These are phyloP conservation scores for Chrysanthemum seticuspe DNA, from an alignment of 129 eudicot genomes.

Conservation along the genomic window DNA sequence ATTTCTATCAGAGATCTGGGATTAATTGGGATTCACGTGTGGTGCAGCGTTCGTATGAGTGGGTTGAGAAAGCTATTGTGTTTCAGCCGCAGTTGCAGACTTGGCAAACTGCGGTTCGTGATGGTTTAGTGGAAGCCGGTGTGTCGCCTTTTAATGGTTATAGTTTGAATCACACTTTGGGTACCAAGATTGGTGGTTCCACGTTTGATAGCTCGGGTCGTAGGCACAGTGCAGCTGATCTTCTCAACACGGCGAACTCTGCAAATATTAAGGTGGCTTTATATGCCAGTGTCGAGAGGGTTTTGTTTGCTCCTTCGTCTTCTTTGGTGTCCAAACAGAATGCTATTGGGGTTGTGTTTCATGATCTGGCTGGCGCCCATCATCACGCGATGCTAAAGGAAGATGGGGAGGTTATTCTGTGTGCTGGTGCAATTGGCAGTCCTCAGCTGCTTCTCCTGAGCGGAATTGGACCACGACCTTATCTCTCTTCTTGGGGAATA, in stretches of 20 bases:
- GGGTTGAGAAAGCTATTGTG: conserved; percentile 71
- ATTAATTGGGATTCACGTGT: conserved; percentile 28
- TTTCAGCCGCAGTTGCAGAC: conserved; percentile 58
- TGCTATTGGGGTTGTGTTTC: conserved; percentile 69
- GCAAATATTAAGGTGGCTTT: conserved; percentile 51
- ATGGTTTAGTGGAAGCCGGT: conserved; percentile 60
- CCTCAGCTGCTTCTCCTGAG: conserved; percentile 74
- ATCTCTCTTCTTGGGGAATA: conserved; percentile 77
- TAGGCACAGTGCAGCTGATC: conserved; percentile 73
- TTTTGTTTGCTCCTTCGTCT: conserved; percentile 38
- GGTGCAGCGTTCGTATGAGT: conserved; percentile 46
- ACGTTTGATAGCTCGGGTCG: conserved; percentile 56
- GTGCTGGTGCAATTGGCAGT: conserved; percentile 76
- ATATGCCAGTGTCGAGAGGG: conserved; percentile 60
- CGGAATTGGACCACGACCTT: conserved; percentile 66
- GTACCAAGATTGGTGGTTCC: conserved; percentile 80
- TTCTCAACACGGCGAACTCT: conserved; percentile 42
- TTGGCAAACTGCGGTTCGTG: conserved; percentile 72
- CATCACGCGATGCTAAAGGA: conserved; percentile 65
- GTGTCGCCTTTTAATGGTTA: conserved; percentile 50
- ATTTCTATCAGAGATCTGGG: conserved; percentile 22
- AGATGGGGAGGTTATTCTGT: conserved; percentile 55
- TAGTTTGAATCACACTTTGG: conserved; percentile 47
- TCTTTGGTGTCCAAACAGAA: conserved; percentile 19
- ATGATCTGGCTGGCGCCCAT: conserved; percentile 45